These are phyloP conservation scores for Juglanconis sp. DNA, from an alignment of 2,329 filamentous ascomycete species.

Conservation along the genomic window DNA sequence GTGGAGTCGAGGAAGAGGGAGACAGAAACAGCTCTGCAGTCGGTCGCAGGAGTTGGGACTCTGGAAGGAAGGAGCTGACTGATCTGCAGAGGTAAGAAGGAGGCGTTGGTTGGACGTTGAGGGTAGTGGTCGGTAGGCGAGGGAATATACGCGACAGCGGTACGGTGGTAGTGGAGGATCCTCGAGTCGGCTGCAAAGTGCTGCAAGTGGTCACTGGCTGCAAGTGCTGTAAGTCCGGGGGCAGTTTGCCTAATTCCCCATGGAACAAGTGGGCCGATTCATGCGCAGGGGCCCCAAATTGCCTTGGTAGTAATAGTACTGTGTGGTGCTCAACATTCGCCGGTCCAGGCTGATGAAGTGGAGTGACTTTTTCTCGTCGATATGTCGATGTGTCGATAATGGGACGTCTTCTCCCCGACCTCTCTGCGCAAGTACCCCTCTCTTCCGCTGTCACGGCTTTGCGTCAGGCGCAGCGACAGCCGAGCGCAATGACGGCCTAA, in stretches of 20 bases:
- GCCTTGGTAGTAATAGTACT: too few species aligned
- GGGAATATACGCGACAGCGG: conserved; percentile 14
- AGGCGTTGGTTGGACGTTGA: not conserved
- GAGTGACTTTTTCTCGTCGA: too few species aligned
- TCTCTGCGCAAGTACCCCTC: too few species aligned
- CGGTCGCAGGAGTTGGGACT: not conserved
- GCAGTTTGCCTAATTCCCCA: conserved; percentile 18
- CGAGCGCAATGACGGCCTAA: not conserved
- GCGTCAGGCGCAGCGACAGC: not conserved
- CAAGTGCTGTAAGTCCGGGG: conserved; percentile 15
- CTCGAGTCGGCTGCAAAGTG: not conserved
- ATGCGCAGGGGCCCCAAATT: not conserved
- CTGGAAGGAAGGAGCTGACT: not conserved
- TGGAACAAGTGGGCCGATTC: conserved; percentile 2
- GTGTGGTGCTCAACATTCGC: too few species aligned
- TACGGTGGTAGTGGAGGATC: not conserved
- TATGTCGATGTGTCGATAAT: too few species aligned
- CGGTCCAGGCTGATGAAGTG: too few species aligned
- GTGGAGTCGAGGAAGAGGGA: not conserved
- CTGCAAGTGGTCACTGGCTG: not conserved
- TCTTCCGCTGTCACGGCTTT: not conserved
- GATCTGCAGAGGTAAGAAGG: conserved; percentile 14
- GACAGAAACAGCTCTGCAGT: not conserved
- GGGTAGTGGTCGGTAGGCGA: not conserved
- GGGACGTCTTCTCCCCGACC: too few species aligned